These are phyloP conservation scores for Pinus taeda DNA, from an alignment of 75 land plant genomes.

Conservation along the genomic window DNA sequence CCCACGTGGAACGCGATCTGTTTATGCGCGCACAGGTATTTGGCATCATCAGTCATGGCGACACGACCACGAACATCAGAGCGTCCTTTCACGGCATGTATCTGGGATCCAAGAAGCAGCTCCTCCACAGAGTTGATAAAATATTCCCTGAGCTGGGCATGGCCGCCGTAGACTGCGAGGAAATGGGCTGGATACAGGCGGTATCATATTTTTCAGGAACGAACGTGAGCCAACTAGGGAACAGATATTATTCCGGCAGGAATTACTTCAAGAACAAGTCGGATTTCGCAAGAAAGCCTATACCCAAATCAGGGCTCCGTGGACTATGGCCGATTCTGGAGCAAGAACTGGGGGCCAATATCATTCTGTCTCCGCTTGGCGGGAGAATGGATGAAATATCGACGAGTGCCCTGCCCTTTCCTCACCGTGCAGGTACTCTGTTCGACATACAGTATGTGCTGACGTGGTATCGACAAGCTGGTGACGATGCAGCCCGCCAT, in stretches of 20 bases:
- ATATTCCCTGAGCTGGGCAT: constrained; percentile 1
- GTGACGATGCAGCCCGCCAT: neutral
- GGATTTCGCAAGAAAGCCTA: neutral
- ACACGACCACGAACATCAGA: neutral
- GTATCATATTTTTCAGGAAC: neutral
- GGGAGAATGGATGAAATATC: constrained; percentile 9
- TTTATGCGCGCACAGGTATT: constrained; percentile 20
- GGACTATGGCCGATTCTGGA: constrained; percentile 2
- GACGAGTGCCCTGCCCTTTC: constrained; percentile 12
- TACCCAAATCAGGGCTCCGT: neutral
- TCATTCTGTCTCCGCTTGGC: constrained; percentile 5
- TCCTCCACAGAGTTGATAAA: neutral
- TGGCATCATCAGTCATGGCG: constrained; percentile 5
- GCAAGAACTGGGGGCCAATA: neutral
- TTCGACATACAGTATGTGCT: constrained; percentile 15
- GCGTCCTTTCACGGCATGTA: constrained; percentile 21
- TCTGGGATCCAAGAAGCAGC: constrained; percentile 20
- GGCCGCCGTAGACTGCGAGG: neutral
- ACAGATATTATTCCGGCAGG: neutral
- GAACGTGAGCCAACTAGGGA: neutral
- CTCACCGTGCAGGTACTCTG: constrained; percentile 14
- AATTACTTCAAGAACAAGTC: neutral
- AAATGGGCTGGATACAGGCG: neutral
- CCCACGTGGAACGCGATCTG: constrained; percentile 8
- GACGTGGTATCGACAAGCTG: neutral